These are phyloP conservation scores for Penicillium sp. DNA, from an alignment of 2,329 filamentous ascomycete species.

Conservation along the genomic window DNA sequence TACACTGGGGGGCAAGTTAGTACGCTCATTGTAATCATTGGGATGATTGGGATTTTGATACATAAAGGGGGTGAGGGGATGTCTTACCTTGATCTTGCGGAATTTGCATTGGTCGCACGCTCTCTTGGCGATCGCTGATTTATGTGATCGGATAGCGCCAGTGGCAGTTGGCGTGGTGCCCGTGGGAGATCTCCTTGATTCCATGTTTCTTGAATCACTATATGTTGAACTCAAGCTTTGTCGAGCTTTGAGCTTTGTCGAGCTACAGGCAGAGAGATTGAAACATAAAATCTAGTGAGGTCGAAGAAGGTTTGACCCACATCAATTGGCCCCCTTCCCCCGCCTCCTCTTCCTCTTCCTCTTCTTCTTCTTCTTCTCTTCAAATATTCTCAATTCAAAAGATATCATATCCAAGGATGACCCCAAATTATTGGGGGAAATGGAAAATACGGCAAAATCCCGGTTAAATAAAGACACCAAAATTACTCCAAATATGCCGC, in stretches of 20 bases:
- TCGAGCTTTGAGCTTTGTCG: neutral
- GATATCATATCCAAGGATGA: too few relatives aligned
- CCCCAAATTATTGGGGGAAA: neutral
- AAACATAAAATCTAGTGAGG: conserved; percentile 5
- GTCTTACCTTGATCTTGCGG: conserved; percentile 39
- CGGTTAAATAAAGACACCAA: neutral
- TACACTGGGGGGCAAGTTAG: conserved; percentile 32
- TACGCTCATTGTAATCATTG: neutral
- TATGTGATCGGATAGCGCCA: conserved; percentile 28
- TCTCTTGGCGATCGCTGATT: conserved; percentile 32
- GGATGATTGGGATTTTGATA: neutral
- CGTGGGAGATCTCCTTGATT: conserved; percentile 23
- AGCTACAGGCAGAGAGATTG: neutral
- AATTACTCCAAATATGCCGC: neutral
- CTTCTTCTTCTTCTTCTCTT: neutral
- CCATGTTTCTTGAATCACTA: conserved; percentile 13
- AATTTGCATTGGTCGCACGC: conserved; percentile 47
- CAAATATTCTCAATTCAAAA: neutral
- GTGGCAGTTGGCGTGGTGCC: conserved; percentile 9
- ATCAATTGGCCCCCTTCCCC: neutral
- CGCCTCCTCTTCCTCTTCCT: neutral
- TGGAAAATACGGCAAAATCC: neutral
- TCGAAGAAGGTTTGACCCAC: conserved; percentile 8
- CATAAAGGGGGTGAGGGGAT: neutral
- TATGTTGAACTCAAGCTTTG: too few relatives aligned